Evolutionary conservation across 768 basidiomycete species (phyloP).

Genomic region (Cubamyces lactineus): DNA sequence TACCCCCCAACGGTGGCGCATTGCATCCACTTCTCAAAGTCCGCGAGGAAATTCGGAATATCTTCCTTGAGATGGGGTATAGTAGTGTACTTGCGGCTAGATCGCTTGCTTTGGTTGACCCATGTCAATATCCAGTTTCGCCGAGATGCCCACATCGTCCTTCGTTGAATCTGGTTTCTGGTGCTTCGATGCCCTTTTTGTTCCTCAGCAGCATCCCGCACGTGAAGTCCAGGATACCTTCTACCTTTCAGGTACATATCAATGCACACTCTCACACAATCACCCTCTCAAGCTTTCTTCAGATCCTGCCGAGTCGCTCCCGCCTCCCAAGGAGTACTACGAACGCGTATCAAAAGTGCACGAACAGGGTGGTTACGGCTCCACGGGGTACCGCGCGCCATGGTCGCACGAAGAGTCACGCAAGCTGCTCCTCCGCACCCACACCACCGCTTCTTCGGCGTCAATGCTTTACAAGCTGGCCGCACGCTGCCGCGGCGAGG

Average conservation of each 20-base stretch:
- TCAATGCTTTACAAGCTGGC: slow-evolving; percentile 95
- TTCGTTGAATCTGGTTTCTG: slow-evolving; percentile 99
- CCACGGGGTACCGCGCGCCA: slow-evolving; percentile 95
- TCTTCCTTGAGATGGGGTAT: slow-evolving; percentile 99
- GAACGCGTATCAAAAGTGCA: slow-evolving; percentile 83
- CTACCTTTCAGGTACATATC: slow-evolving; percentile 85
- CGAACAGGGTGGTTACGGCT: slow-evolving; percentile 86
- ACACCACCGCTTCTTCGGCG: slow-evolving; percentile 94
- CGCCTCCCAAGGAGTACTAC: slow-evolving; percentile 84
- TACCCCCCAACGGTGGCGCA: slow-evolving; percentile 87
- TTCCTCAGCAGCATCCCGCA: slow-evolving; percentile 98
- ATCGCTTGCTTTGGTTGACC: background rate
- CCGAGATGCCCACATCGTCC: slow-evolving; percentile 96
- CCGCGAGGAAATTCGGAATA: slow-evolving; percentile 94
- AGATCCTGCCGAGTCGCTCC: slow-evolving; percentile 81
- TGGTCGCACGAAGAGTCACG: slow-evolving; percentile 92
- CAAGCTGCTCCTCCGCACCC: slow-evolving; percentile 92
- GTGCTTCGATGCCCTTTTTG: slow-evolving; percentile 98
- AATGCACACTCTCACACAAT: background rate
- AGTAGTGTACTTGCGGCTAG: slow-evolving; percentile 28
- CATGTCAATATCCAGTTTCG: slow-evolving; percentile 61
- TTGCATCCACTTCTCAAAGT: slow-evolving; percentile 97
- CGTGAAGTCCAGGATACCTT: slow-evolving; percentile 98
- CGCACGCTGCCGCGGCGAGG: slow-evolving; percentile 73
- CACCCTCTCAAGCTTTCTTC: background rate